Evolutionary conservation across 148 eudicot species (phyloP).

Genomic region (Polygonum maritimum): DNA sequence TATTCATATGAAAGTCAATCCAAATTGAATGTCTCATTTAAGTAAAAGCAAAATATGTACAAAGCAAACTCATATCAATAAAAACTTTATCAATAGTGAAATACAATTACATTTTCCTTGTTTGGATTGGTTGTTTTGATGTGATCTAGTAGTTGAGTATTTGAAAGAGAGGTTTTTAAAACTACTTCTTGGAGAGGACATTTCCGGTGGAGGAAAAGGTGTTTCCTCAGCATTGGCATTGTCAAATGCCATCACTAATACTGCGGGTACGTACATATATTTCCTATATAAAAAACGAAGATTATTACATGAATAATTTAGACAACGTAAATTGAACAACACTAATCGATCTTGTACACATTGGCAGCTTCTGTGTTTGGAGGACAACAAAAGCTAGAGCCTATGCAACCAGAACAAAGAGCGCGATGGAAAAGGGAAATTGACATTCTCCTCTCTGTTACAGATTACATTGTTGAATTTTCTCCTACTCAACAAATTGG

Average conservation of each 20-base stretch:
- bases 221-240: conserved; percentile 57
- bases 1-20: neutral
- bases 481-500: conserved; percentile 60
- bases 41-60: neutral
- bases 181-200: conserved; percentile 52
- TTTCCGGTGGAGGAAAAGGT: conserved; percentile 68
- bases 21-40: neutral
- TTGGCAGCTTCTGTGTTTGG: conserved; percentile 80
- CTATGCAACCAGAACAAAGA: conserved; percentile 62
- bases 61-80: neutral
- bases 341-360: neutral
- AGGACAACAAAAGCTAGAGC: conserved; percentile 59
- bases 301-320: neutral
- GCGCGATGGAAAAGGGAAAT: conserved; percentile 76
- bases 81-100: too few relatives aligned
- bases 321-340: neutral
- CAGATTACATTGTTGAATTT: conserved; percentile 80
- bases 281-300: neutral
- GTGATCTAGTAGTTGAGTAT: conserved; percentile 26
- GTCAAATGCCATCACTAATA: conserved; percentile 73
- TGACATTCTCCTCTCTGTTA: conserved; percentile 76
- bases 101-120: too few relatives aligned
- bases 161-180: conserved; percentile 54
- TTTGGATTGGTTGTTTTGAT: neutral
- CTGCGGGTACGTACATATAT: conserved; percentile 58